Base-by-base conservation (phyloP, 1,284 basidiomycete genomes). In the Phylloboletellus chloephorus region DNA sequence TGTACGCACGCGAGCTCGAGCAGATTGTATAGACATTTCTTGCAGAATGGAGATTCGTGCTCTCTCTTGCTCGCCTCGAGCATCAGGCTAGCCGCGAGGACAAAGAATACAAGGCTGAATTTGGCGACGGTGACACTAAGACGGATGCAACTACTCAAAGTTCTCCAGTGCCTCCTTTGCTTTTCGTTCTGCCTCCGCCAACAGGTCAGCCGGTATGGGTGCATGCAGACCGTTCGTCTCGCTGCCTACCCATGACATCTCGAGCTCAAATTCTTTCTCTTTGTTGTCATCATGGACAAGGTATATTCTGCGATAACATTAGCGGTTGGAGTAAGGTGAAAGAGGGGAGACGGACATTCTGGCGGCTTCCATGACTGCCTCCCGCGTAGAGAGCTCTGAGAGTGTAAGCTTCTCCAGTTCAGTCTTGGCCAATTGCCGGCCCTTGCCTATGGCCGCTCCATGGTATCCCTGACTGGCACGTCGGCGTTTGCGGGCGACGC, bases 181-280 rank as follows among this genome's bases (percentile, higher is more conserved):
- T 66, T 87, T 87, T 43, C 72, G 73, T 58, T 96, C 88, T 28
- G 95, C 96, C 60, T 94, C 91, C 19, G 81, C 74, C 37, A 84
- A 72, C 47, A 98, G 68, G 31, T 92, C 91, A 44, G 78, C 78
- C 22, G 95, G 95, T 40, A 98, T 90, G 10, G 80, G 74, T 22
- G 78, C 70, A 64, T 98, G 93, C 39, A 83, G 67, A 34, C 80
- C 81, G 20, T 84, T 81, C 16, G 88, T 89, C 67, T 96, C 91
- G 20, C 82, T 75, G 21, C 92, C 82, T 46, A 98, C 81, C 96
- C 96, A 99, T 26, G 93, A 90, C 74, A 99, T 79, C 66, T 99
- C 96, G 17, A 99, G 77, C 64, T 98, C 96, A 54, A 99, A 98
- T 40, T 93, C 88, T 62, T 96, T 96, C 68, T 98, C 95, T 65